Evolutionary conservation across 257 asterid genomes (phyloP).

Genomic region (Lycium ferocissimum): DNA sequence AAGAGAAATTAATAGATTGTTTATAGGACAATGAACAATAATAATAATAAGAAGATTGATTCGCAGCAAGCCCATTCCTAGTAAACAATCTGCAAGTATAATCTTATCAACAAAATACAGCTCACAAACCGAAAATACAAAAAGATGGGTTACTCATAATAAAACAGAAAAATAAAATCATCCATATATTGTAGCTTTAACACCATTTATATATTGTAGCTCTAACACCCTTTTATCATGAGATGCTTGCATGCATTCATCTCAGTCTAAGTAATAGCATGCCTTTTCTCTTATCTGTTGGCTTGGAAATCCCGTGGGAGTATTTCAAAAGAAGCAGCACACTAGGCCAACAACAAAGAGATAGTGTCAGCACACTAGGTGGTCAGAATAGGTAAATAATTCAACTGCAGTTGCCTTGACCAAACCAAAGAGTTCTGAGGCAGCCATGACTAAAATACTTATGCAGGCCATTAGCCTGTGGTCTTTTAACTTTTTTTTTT

Average conservation of each 20-base stretch:
- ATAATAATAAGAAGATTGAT: conserved; percentile 5
- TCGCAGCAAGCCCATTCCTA: background rate
- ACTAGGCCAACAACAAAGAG: background rate
- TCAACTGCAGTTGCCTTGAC: background rate
- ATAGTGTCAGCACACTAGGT: background rate
- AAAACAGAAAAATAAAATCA: background rate
- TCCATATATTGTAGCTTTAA: background rate
- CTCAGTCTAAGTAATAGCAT: background rate
- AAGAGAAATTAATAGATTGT: background rate
- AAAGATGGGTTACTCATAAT: background rate
- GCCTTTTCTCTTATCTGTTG: background rate
- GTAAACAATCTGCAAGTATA: conserved; percentile 4
- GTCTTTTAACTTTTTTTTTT: background rate
- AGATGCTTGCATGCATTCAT: background rate
- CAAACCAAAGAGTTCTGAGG: background rate
- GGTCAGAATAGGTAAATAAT: background rate
- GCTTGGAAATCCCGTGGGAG: background rate
- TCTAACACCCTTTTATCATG: background rate
- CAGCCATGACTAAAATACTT: background rate
- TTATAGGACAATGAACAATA: background rate
- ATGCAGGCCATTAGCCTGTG: background rate
- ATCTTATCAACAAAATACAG: background rate
- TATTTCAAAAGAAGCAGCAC: background rate
- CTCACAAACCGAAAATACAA: background rate
- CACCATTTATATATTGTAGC: background rate